Conservation (phyloP, 441 rosid species). For the Euphorbia schlechtendalii region DNA sequence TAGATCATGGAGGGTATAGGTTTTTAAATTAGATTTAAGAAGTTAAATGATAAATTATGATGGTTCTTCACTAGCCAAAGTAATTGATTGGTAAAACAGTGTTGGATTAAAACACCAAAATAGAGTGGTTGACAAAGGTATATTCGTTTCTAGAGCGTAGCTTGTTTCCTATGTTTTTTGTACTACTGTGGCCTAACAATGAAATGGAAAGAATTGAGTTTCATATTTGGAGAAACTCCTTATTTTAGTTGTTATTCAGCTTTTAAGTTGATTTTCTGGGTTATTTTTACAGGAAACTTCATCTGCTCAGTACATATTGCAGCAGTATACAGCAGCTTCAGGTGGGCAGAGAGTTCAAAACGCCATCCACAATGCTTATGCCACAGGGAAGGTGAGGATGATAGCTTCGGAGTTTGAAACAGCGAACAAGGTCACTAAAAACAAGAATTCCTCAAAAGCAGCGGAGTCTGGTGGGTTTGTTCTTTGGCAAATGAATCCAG, state of each 20-base stretch:
- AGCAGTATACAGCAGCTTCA: constrained; percentile 88
- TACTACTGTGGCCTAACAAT: too few relatives aligned
- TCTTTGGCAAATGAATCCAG: constrained; percentile 97
- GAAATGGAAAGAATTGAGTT: too few relatives aligned
- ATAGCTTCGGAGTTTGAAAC: constrained; percentile 75
- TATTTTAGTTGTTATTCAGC: neutral
- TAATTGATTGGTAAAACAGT: too few relatives aligned
- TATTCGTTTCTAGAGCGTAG: too few relatives aligned
- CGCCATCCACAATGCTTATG: constrained; percentile 71
- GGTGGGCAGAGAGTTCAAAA: constrained; percentile 73
- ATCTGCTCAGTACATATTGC: constrained; percentile 86
- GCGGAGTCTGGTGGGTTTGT: constrained; percentile 81
- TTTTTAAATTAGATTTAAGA: too few relatives aligned
- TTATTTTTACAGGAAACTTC: constrained; percentile 66
- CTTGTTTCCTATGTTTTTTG: too few relatives aligned
- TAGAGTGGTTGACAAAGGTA: too few relatives aligned
- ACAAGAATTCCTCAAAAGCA: constrained; percentile 36
- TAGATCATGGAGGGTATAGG: too few relatives aligned
- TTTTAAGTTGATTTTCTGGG: constrained; percentile 1
- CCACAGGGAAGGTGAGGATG: constrained; percentile 83
- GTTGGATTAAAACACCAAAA: too few relatives aligned
- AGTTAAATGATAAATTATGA: too few relatives aligned
- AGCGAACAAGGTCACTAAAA: constrained; percentile 55
- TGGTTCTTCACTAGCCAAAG: too few relatives aligned
- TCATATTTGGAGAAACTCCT: constrained; percentile 9